These are phyloP conservation scores for Pyrenula aspistea DNA, from an alignment of 495 filamentous ascomycete species.

Conservation along the genomic window DNA sequence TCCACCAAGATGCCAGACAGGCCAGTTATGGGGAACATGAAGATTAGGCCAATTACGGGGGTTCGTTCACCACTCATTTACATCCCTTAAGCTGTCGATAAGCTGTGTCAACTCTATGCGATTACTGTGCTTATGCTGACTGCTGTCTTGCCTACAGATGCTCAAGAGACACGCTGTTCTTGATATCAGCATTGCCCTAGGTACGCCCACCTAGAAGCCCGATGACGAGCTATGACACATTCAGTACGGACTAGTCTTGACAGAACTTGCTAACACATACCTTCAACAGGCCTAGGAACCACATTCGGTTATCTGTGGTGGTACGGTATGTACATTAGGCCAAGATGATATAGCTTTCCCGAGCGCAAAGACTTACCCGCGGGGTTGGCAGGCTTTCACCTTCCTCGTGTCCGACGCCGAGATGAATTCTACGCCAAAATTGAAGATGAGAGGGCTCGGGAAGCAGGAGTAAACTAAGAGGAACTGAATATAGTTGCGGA, in stretches of 20 bases:
- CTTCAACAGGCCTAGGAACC: conserved; percentile 47
- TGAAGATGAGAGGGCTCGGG: conserved; percentile 49
- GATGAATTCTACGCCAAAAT: conserved; percentile 67
- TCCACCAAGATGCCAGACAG: too few relatives aligned
- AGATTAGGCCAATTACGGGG: conserved; percentile 44
- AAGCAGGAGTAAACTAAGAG: not conserved
- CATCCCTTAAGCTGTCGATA: not conserved
- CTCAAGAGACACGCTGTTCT: conserved; percentile 62
- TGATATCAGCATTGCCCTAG: conserved; percentile 65
- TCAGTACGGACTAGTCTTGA: too few relatives aligned
- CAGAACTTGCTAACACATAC: too few relatives aligned
- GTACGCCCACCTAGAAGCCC: conserved; percentile 38
- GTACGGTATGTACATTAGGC: conserved; percentile 52
- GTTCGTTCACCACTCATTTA: conserved; percentile 21
- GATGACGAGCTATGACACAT: too few relatives aligned
- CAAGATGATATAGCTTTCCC: too few relatives aligned
- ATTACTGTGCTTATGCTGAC: not conserved
- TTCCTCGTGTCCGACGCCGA: conserved; percentile 62
- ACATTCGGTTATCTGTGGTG: conserved; percentile 67
- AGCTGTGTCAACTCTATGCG: too few relatives aligned
- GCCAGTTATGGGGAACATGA: too few relatives aligned
- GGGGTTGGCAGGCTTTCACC: conserved; percentile 58
- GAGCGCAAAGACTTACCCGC: not conserved
- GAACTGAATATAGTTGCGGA: too few relatives aligned
- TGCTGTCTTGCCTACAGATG: conserved; percentile 35